Conservation (phyloP, 2,329 filamentous ascomycete species). For the Scedosporium dehoogii region DNA sequence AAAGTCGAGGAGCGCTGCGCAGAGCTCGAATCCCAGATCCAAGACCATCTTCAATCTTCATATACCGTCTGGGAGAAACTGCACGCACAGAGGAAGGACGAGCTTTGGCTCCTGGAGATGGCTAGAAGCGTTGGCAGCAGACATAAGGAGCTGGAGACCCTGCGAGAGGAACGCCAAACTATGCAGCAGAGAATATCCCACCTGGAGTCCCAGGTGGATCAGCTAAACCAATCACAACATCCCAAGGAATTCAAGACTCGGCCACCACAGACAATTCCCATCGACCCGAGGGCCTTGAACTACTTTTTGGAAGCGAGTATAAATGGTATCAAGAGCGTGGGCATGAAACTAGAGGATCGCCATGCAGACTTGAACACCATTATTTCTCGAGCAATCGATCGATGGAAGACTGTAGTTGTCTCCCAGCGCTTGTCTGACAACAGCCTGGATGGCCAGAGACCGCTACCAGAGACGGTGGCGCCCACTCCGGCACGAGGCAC, state of each 20-base stretch:
- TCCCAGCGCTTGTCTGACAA: slow-evolving; percentile 31
- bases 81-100: slow-evolving; percentile 41
- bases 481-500: slow-evolving; percentile 15
- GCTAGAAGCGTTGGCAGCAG: slow-evolving; percentile 49
- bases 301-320: slow-evolving; percentile 35
- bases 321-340: slow-evolving; percentile 29
- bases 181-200: slow-evolving; percentile 47
- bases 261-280: slow-evolving; percentile 39
- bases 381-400: slow-evolving; percentile 44
- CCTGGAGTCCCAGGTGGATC: slow-evolving; percentile 48
- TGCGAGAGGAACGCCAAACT: slow-evolving; percentile 38
- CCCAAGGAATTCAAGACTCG: slow-evolving; percentile 48
- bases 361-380: slow-evolving; percentile 41
- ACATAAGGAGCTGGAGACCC: slow-evolving; percentile 42
- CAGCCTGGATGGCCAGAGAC: slow-evolving; percentile 40
- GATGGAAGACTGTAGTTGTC: slow-evolving; percentile 53
- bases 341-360: slow-evolving; percentile 39
- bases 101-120: slow-evolving; percentile 53
- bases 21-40: slow-evolving; percentile 57
- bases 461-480: slow-evolving; percentile 29
- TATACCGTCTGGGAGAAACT: slow-evolving; percentile 68
- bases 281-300: slow-evolving; percentile 38
- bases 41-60: slow-evolving; percentile 66
- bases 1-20: slow-evolving; percentile 43
- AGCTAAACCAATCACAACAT: slow-evolving; percentile 48